These are phyloP conservation scores for Grigorovia yakushimaensis DNA, from an alignment of 805 yeast genomes.

Conservation along the genomic window DNA sequence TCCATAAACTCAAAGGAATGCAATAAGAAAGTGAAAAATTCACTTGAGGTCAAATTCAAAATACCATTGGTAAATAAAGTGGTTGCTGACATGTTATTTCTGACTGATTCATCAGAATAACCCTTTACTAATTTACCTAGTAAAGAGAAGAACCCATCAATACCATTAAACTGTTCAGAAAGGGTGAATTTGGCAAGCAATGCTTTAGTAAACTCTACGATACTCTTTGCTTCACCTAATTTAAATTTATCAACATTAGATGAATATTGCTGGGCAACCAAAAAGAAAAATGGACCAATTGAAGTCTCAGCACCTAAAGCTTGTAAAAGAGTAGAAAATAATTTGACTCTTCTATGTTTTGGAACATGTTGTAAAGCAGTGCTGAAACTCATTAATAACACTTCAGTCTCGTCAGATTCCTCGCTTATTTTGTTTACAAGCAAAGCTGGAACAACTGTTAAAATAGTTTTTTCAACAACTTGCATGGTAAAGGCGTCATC, in stretches of 20 bases:
- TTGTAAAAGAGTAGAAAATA: slow-evolving; percentile 67
- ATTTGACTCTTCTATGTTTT: slow-evolving; percentile 83
- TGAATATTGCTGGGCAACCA: slow-evolving; percentile 74
- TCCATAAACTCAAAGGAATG: slow-evolving; percentile 50
- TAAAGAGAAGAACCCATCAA: slow-evolving; percentile 40
- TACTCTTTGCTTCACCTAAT: slow-evolving; percentile 52
- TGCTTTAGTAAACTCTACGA: slow-evolving; percentile 62
- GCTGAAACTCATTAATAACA: slow-evolving; percentile 78
- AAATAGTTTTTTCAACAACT: slow-evolving; percentile 85
- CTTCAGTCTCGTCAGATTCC: slow-evolving; percentile 61
- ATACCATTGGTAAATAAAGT: slow-evolving; percentile 57
- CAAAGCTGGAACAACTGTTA: slow-evolving; percentile 85
- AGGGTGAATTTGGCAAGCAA: slow-evolving; percentile 63
- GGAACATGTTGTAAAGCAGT: slow-evolving; percentile 94
- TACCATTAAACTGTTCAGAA: slow-evolving; percentile 52
- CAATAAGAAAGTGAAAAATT: slow-evolving; percentile 39
- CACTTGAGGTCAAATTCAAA: slow-evolving; percentile 40
- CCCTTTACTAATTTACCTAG: slow-evolving; percentile 31
- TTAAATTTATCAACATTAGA: slow-evolving; percentile 45
- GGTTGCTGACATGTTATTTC: slow-evolving; percentile 37
- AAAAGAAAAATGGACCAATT: slow-evolving; percentile 60
- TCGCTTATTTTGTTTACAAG: slow-evolving; percentile 37
- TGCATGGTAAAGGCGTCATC: slow-evolving; percentile 92
- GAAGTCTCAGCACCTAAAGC: slow-evolving; percentile 63
- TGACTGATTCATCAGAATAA: slow-evolving; percentile 25